Base-by-base conservation (phyloP, 1,284 basidiomycete genomes). In the Leccinum subrobustum region DNA sequence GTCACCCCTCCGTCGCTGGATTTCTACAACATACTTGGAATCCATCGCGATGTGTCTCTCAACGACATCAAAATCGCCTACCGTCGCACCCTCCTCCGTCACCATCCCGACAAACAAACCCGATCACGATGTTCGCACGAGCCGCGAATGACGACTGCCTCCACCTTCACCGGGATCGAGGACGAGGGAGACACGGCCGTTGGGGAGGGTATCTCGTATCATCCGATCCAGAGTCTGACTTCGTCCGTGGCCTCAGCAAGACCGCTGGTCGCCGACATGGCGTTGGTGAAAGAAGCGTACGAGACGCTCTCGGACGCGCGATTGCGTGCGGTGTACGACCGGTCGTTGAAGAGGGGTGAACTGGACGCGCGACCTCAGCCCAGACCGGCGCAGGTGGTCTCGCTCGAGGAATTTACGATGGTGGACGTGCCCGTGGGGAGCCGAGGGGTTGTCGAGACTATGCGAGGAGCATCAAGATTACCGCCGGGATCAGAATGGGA, bases 341-440 rank as follows among this genome's bases (percentile, higher is more conserved):
- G 56, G 0, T 66, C 35, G 48, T 64, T 65, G 56, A 61, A 37
- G 35, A 53, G 48, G 20, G 55, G 57, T 35, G 57, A 47, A 47
- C 51, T 47, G 44, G 44, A 50, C 3, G 52, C 27, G 14, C 59
- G 51, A 60, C 65, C 67, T 54, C 83, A 86, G 23, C 83, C 86
- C 18, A 77, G 91, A 58, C 89, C 91, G 3, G 89, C 91, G 0
- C 86, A 91, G 64, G 76, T 90, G n/a, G 74, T 92, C 25, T 92
- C 90, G 1, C 76, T 92, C 25, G 88, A 89, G 58, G 89, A 91
- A 0, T 92, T 92, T 66, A 69, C 78, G 3, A 14, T 3, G 18
- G 18, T 31, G 18, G 55, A 52, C 25, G 7, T 33, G 16, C 7
- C 48, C 23, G n/a, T 11, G 35, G 20, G 23, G 14, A 16, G 59